Evolutionary conservation across 768 basidiomycete species (phyloP).

Genomic region (Suillus americanus): DNA sequence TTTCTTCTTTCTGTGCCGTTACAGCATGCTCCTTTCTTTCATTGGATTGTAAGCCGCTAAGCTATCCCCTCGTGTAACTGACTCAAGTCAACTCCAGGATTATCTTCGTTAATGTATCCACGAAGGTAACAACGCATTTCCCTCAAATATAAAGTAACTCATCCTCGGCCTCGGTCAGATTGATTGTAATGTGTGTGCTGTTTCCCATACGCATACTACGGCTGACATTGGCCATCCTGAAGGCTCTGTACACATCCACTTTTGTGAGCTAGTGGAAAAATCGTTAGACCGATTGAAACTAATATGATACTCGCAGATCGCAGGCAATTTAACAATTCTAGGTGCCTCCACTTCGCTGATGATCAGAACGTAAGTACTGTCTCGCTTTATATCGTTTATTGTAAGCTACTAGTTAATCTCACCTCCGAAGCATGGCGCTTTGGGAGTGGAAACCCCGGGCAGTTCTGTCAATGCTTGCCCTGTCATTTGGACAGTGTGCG

Average conservation of each 20-base stretch:
- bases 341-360: slow-evolving; percentile 67
- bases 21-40: slow-evolving; percentile 68
- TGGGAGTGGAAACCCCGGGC: slow-evolving; percentile 63
- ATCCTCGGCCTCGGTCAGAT: slow-evolving; percentile 36
- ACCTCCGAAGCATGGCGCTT: slow-evolving; percentile 56
- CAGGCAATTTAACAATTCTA: slow-evolving; percentile 66
- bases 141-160: slow-evolving; percentile 1
- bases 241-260: slow-evolving; percentile 70
- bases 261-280: slow-evolving; percentile 41
- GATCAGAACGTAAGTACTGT: slow-evolving; percentile 55
- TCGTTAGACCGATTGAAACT: slow-evolving; percentile 2
- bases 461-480: slow-evolving; percentile 46
- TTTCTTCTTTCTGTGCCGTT: slow-evolving; percentile 70
- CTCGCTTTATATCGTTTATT: slow-evolving; percentile 9
- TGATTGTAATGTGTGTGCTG: slow-evolving; percentile 52
- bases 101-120: slow-evolving; percentile 52
- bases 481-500: slow-evolving; percentile 65
- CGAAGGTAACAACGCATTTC: slow-evolving; percentile 35
- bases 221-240: slow-evolving; percentile 8
- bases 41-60: slow-evolving; percentile 53
- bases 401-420: slow-evolving; percentile 17
- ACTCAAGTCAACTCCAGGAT: slow-evolving; percentile 40
- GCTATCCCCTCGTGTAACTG: neutral
- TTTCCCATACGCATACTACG: neutral
- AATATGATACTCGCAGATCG: slow-evolving; percentile 40